These are phyloP conservation scores for Teunomyces gatunensis DNA, from an alignment of 805 yeast genomes.

Conservation along the genomic window DNA sequence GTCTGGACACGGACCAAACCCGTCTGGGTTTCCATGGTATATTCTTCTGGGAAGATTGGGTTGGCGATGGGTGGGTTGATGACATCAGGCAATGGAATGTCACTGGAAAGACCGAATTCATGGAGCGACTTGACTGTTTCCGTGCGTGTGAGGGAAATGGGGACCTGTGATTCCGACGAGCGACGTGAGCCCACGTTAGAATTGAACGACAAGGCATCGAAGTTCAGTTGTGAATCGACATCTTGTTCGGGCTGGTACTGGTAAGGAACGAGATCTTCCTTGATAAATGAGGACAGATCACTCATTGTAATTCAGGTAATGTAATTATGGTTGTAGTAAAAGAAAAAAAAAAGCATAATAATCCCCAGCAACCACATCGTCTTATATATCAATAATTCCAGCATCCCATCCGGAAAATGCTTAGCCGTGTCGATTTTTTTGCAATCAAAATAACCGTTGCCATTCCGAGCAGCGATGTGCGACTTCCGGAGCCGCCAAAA, in stretches of 20 bases:
- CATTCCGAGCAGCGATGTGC: neutral
- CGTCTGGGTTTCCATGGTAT: constrained; percentile 81
- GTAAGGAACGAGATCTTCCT: neutral
- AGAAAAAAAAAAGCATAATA: too few relatives aligned
- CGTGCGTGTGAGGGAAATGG: constrained; percentile 48
- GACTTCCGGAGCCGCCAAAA: neutral
- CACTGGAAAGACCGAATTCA: constrained; percentile 54
- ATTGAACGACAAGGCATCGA: neutral
- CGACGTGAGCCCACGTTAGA: neutral
- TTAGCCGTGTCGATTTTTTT: neutral
- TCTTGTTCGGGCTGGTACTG: neutral
- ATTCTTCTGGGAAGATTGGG: constrained; percentile 91
- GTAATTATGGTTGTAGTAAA: neutral
- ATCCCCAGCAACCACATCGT: neutral
- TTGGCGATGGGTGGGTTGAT: constrained; percentile 45
- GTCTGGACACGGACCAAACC: constrained; percentile 84
- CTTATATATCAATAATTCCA: neutral
- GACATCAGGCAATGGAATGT: constrained; percentile 53
- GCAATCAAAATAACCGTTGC: neutral
- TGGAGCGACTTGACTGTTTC: constrained; percentile 73
- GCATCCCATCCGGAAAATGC: neutral
- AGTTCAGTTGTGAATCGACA: neutral
- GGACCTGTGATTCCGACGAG: neutral
- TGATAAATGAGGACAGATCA: neutral
- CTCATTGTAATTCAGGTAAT: neutral